These are phyloP conservation scores for Spirogloea muscicola DNA, from an alignment of 139 green algal species.

Conservation along the genomic window DNA sequence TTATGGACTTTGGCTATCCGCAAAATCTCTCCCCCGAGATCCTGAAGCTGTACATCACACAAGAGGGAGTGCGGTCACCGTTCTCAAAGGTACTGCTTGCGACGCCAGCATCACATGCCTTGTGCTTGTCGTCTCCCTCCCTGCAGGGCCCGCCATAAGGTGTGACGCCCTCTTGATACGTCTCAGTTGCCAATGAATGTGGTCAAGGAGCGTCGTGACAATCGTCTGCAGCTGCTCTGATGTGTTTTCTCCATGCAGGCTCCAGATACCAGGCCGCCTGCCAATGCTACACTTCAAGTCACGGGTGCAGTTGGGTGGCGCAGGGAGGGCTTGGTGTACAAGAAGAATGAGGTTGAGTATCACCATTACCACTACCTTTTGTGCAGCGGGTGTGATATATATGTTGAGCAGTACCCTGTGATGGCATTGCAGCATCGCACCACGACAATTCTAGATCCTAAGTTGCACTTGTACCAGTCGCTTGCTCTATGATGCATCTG, in stretches of 20 bases:
- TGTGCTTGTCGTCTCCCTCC: not conserved
- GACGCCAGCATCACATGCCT: not conserved
- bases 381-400: too few species aligned
- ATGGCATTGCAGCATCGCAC: too few species aligned
- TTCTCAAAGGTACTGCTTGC: constrained; percentile 44
- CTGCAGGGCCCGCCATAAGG: not conserved
- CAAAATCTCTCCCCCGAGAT: constrained; percentile 80
- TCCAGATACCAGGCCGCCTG: constrained; percentile 49
- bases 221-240: not conserved
- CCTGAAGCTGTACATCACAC: constrained; percentile 91
- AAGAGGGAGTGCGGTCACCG: constrained; percentile 62
- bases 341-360: constrained; percentile 93
- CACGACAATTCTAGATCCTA: too few species aligned
- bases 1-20: constrained; percentile 87
- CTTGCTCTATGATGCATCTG: too few species aligned
- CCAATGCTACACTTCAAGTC: constrained; percentile 85
- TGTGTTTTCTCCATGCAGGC: constrained; percentile 3
- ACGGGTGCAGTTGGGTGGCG: constrained; percentile 86
- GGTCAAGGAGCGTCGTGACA: not conserved
- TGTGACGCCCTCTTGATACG: not conserved
- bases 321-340: constrained; percentile 81
- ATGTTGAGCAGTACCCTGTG: too few species aligned
- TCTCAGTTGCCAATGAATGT: not conserved
- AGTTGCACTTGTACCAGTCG: too few species aligned
- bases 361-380: too few species aligned